Base-by-base conservation (phyloP, 2,329 filamentous ascomycete species). In the Beauveria bassiana region DNA sequence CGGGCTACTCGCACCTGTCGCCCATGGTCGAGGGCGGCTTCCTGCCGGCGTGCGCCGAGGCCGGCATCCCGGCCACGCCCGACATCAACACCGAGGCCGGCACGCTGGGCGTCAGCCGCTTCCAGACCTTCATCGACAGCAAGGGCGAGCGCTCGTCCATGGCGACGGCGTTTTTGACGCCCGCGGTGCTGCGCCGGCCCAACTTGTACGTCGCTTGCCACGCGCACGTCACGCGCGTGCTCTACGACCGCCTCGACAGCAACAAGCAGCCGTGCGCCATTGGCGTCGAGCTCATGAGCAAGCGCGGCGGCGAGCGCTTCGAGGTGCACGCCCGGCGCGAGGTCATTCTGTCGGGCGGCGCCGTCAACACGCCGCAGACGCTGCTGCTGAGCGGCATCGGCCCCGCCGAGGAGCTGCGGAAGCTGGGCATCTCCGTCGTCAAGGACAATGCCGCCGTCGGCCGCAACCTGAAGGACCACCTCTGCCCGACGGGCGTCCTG, bases 401-500 rank as follows among this genome's bases (percentile, higher is more conserved):
- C 5, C 70, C 74, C 5, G 71, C 68, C 22, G 69, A 63, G 2
- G 75, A 78, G 66, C 72, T 78, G 10, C 54, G 66, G 24, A 63
- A 64, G 45, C 68, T 80, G 66, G 70, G 73, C 22, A 85, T 87
- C 62, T 71, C 77, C 1, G 75, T 84, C 5, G 68, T 86, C 42
- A 72, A 75, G 2, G 78, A 88, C 67, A 76, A 85, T 2, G 84
- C 84, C 0, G 85, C 84, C 47, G 85, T 89, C 14, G 86, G 86
- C 28, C 78, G 75, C 31, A 86, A 87, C 70, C 55, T 70, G 34
- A 65, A 66, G 64, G 69, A 71, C 59, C 69, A 69, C n/a, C 60
- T 66, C 16, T 61, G 61, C 61, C 55, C 62, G n/a, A 58, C 52
- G 26, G 63, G 56, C 22, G 26, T 66, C 24, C 9, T 62, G 16